Evolutionary conservation across 2,329 filamentous ascomycete genomes (phyloP).

Genomic region (Trichoderma sp.): DNA sequence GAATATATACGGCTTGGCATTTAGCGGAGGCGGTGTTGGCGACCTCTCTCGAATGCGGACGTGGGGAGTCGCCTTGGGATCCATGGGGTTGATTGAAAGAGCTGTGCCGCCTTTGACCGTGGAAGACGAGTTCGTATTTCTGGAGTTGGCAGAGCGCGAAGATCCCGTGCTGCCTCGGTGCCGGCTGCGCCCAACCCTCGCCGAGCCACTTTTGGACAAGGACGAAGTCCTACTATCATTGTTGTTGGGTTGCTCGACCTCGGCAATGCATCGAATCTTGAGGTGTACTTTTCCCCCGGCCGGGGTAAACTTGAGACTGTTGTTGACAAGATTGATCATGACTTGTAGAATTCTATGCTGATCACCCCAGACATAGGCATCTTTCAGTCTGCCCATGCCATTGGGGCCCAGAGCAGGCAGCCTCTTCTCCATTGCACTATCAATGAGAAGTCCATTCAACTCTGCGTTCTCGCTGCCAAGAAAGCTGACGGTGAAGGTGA

Average conservation of each 20-base stretch:
- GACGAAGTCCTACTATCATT: slow-evolving; percentile 59
- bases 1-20: slow-evolving; percentile 71
- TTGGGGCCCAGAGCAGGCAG: slow-evolving; percentile 65
- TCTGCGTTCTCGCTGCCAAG: slow-evolving; percentile 45
- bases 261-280: slow-evolving; percentile 73
- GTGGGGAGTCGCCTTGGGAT: slow-evolving; percentile 56
- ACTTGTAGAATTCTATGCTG: slow-evolving; percentile 89
- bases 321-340: slow-evolving; percentile 91
- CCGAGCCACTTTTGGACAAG: slow-evolving; percentile 49
- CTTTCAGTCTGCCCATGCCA: slow-evolving; percentile 71
- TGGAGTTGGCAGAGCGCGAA: slow-evolving; percentile 56
- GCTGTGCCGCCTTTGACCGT: slow-evolving; percentile 52
- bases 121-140: slow-evolving; percentile 37
- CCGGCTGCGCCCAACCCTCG: slow-evolving; percentile 48
- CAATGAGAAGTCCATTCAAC: slow-evolving; percentile 40
- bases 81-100: slow-evolving; percentile 65
- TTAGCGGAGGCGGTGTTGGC: slow-evolving; percentile 62
- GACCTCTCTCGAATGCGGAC: slow-evolving; percentile 58
- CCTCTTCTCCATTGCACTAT: slow-evolving; percentile 41
- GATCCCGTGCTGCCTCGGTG: slow-evolving; percentile 55
- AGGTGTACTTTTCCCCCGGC: slow-evolving; percentile 74
- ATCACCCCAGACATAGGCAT: slow-evolving; percentile 91
- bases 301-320: slow-evolving; percentile 89
- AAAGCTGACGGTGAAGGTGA: slow-evolving; percentile 74
- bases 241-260: slow-evolving; percentile 49